Base-by-base conservation (phyloP, 1,284 basidiomycete species). In the Ustilago sp. region DNA sequence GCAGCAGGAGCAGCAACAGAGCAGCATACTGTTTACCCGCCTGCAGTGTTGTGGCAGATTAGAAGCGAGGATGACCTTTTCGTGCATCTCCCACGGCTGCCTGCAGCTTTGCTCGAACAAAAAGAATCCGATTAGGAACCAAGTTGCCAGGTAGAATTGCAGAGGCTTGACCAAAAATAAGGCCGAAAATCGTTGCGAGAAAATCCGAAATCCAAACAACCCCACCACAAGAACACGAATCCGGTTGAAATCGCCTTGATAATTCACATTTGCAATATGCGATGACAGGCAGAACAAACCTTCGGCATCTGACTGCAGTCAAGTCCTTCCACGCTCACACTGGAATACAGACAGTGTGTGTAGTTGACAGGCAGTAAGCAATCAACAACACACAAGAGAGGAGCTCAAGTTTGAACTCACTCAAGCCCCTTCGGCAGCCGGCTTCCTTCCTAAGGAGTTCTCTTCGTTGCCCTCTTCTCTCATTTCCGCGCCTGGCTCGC, bases 261-360 rank as follows among this genome's bases (percentile, higher is more conserved):
- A 13, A 9, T 19, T 15, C 8, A 12, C n/a, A 50, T 50, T 50
- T 62, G 60, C 52, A 62, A 62, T 2, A 34, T 11, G n/a, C 51
- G 60, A 54, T 62, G 60, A 62, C 52, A 62, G 51, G 34, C n/a
- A 8, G 28, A 53, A 41, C 2, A 32, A 28, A 28, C 39, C 23
- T 57, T 52, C 60, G 52, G 52, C 60, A 62, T 55, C 60, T 62
- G 51, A 52, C 35, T 50, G 48, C 48, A 50, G 48, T 32, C 48
- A 23, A 12, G 1, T 47, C 45, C 11, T 39, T 9, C 9, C 11
- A 39, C 38, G 38, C 11, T 17, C 11, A 39, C 38, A 28, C 23
- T 28, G 38, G 15, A 39, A 39, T 31, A 50, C 23, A 50, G 13
- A 50, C 34, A 32, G n/a, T 32, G 31, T 1, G 19, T 19, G 53